Conservation (phyloP, 1,284 basidiomycete species). For the Heliocybe sulcata region DNA sequence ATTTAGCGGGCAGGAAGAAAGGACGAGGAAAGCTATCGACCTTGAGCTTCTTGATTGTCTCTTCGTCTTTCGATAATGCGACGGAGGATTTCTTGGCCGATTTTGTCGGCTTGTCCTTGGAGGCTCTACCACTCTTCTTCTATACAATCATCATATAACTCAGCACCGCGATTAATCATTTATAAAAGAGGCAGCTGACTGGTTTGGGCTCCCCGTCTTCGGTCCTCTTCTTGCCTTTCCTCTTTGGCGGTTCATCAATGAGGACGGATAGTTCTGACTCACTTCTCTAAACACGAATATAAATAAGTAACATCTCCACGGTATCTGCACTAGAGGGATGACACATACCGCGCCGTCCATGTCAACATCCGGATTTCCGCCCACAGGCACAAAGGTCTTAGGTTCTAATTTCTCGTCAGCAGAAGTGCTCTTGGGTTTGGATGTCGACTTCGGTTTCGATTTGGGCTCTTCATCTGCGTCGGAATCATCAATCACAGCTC, state of each 20-base stretch:
- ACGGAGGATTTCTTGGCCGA: not conserved
- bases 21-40: constrained; percentile 24
- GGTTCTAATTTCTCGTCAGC: not conserved
- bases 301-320: not conserved
- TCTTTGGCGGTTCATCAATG: constrained; percentile 46
- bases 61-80: constrained; percentile 44
- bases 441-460: not conserved
- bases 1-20: not conserved
- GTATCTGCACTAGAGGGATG: too few species aligned
- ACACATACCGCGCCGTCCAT: constrained; percentile 4
- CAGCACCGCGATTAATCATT: not conserved
- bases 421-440: not conserved
- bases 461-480: not conserved
- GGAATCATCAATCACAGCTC: not conserved
- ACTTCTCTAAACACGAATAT: constrained; percentile 27
- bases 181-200: not conserved
- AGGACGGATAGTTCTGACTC: constrained; percentile 58
- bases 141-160: not conserved
- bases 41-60: constrained; percentile 53
- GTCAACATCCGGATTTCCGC: constrained; percentile 5
- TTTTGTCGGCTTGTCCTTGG: not conserved
- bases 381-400: not conserved
- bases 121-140: not conserved
- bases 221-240: constrained; percentile 18
- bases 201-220: not conserved